A percentile compares a stretch with the other conserved stretches of the same genome.
Evolutionary conservation across 169 alveolate species (phyloP).

Genomic region (Plasmodium yoelii): DNA sequence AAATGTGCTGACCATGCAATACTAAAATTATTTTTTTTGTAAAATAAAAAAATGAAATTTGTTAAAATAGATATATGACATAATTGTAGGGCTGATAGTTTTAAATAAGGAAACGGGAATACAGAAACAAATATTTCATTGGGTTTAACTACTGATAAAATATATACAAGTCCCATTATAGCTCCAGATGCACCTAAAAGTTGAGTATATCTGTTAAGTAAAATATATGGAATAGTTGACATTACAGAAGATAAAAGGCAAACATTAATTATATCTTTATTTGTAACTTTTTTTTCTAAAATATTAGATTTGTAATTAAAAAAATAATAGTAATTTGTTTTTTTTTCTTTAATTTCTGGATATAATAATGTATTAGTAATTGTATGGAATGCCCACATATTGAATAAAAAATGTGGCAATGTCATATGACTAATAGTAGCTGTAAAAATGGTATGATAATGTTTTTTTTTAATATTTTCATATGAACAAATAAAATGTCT

Average conservation of each 20-base stretch:
- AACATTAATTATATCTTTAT: conserved; percentile 40
- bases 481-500: conserved; percentile 83
- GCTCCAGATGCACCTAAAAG: conserved; percentile 87
- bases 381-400: conserved; percentile 73
- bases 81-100: conserved; percentile 82
- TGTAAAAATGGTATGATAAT: conserved; percentile 83
- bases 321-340: conserved; percentile 45
- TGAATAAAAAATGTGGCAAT: conserved; percentile 74
- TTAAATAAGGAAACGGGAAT: conserved; percentile 84
- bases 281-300: conserved; percentile 67
- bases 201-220: conserved; percentile 70
- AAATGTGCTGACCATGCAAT: conserved; percentile 89
- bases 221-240: conserved; percentile 65
- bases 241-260: conserved; percentile 48
- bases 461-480: conserved; percentile 71
- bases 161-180: conserved; percentile 83
- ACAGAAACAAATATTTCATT: conserved; percentile 81
- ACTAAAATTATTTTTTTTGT: conserved; percentile 69
- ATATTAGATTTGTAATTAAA: conserved; percentile 58
- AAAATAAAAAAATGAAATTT: conserved; percentile 79
- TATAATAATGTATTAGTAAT: conserved; percentile 53
- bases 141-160: conserved; percentile 84
- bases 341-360: conserved; percentile 75
- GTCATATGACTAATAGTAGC: conserved; percentile 79
- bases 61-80: conserved; percentile 83